Base-by-base conservation (phyloP, 805 yeast species). In the Saccharomyces mikatae region DNA sequence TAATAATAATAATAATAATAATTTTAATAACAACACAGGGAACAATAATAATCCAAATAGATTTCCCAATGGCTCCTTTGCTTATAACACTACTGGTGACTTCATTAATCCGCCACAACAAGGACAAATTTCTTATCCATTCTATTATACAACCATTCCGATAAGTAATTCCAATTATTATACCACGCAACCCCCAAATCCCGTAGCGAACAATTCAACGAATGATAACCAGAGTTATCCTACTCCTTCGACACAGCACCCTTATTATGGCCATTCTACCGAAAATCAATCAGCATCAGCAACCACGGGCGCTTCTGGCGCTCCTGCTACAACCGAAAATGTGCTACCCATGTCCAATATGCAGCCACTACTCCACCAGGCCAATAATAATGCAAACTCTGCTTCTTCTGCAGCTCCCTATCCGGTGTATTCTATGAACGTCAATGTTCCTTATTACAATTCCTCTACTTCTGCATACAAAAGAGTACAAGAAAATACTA, bases 391-490 rank as follows among this genome's bases (percentile, higher is more conserved):
- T 6, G 21, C 52, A 28, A 50, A 29, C 17, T 29, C 50, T 26
- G 47, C 57, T 4, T 29, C 53, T 2, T 21, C 53, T 8, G 10
- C 59, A 1, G 49, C 52, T 49, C 17, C 41, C 13, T 51, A 52
- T 22, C 54, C 57, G 21, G 44, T 52, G 22, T 56, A 55, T 29
- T 55, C 57, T 29, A 51, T 51, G 9, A 54, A 55, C 29, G 51
- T 53, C 21, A 56, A 50, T 32, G 47, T 52, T 52, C 50, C 58
- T 6, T 59, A 62, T 21, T 56, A 62, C 36, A 51, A 48, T 3
- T 36, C 44, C 10, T 21, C 44, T 14, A 17, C 21, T 32, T 32
- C 41, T 17, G 44, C 44, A 36, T 36, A 17, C 44, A 36, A 36
- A 22, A 36, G 44, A 17, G 44, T 22, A 8, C 44, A 36, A 21